These are phyloP conservation scores for Mycogone perniciosa DNA, from an alignment of 2,329 filamentous ascomycete species.

Conservation along the genomic window DNA sequence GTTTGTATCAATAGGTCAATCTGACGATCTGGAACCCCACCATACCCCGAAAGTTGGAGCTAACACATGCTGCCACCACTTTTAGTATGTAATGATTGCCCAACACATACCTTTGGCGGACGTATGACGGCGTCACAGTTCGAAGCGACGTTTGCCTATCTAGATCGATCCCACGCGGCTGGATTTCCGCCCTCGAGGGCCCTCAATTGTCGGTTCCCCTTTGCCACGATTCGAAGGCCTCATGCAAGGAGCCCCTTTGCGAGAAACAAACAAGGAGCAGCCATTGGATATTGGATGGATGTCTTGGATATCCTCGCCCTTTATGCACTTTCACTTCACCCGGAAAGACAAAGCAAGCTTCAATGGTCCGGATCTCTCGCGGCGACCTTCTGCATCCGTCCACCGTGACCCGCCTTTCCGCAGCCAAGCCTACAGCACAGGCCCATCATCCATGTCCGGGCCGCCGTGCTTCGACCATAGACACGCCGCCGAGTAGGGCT, in stretches of 20 bases:
- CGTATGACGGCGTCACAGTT: background rate
- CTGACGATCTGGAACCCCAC: background rate
- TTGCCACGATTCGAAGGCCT: too few relatives aligned
- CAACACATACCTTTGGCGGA: conserved; percentile 5
- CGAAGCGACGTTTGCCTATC: too few relatives aligned
- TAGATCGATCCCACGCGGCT: too few relatives aligned
- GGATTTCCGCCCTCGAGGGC: too few relatives aligned
- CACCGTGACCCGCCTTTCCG: background rate
- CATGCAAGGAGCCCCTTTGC: too few relatives aligned
- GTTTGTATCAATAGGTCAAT: background rate
- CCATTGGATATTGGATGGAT: too few relatives aligned
- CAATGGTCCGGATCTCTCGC: background rate
- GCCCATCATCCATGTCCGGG: background rate
- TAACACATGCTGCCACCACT: background rate
- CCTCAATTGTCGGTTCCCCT: too few relatives aligned
- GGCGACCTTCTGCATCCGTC: conserved; percentile 8
- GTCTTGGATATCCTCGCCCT: too few relatives aligned
- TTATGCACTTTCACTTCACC: too few relatives aligned
- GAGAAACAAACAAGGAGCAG: too few relatives aligned
- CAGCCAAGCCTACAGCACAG: too few relatives aligned
- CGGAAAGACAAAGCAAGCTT: too few relatives aligned
- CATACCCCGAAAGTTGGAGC: background rate
- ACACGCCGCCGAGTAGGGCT: background rate
- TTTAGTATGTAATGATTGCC: conserved; percentile 14
- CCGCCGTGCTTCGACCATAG: conserved; percentile 1